Evolutionary conservation across 2,329 filamentous ascomycete species (phyloP), one percentile per base, ranked within the genome.

Genomic region (Sclerotinia spermophila): DNA sequence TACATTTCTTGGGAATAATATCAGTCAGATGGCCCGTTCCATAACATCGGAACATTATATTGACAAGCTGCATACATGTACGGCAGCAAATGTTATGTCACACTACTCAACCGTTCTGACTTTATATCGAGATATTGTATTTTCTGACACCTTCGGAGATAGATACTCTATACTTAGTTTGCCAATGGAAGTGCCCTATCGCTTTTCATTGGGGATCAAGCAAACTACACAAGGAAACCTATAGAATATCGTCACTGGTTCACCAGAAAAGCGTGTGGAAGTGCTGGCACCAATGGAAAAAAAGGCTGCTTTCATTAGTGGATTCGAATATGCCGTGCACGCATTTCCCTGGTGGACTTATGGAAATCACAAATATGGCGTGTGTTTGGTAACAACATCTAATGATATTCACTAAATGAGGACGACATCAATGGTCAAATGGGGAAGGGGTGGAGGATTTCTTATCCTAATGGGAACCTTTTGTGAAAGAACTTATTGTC

Each of bases 231-330:
- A 30, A 33, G 2, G 17, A 24, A 40, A 40, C 2, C 40, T 24
- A 53, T 24, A 24, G 24, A 10, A 13, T 40, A 19, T 51, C 27
- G 17, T 24, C 17, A 30, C 6, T 27, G 7, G 21, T 66, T 40
- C 62, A 11, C 5, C 21, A 38, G 2, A 40, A 51, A 15, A 65
- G 42, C 5, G 45, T 24, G 24, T 53, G n/a, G 35, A 53, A 53
- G 55, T 53, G n/a, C 45, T 66, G 35, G 45, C 62, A 53, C 62
- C 62, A 66, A 66, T 40, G 4, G 40, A 66, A 40, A 27, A 40
- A 53, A 45, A 38, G 11, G 33, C 8, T 27, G 10, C 15, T 42
- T 2, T 21, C 24, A 40, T 65, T 53, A 17, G 15, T 21, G 17
- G 5, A 19, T 53, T 53, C n/a, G 17, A 4, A 53, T 30, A 40